Evolutionary conservation across 345 rosid species (phyloP).

Genomic region (Tarenaya hassleriana): DNA sequence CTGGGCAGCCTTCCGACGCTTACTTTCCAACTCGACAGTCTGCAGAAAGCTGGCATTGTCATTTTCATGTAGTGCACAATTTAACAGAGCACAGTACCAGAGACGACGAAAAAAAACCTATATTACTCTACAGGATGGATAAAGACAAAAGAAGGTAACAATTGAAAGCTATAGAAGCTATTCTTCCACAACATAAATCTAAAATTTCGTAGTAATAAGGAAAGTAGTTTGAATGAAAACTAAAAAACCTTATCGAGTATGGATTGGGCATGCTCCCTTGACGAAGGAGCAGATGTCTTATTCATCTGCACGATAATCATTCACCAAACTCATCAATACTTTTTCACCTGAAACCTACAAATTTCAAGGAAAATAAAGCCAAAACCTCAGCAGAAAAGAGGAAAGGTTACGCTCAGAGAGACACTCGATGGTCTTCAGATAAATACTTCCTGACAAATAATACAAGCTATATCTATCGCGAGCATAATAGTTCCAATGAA

Average conservation of each 20-base stretch:
- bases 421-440: too few species aligned
- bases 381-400: not conserved
- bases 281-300: conserved; percentile 63
- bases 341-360: conserved; percentile 30
- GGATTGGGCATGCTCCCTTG: conserved; percentile 69
- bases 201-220: not conserved
- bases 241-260: conserved; percentile 69
- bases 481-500: too few species aligned
- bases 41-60: conserved; percentile 27
- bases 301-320: conserved; percentile 75
- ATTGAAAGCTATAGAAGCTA: too few species aligned
- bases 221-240: too few species aligned
- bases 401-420: not conserved
- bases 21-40: conserved; percentile 77
- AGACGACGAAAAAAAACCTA: not conserved
- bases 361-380: conserved; percentile 3
- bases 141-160: not conserved
- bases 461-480: too few species aligned
- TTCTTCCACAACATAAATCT: not conserved
- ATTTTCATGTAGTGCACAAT: not conserved
- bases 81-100: not conserved
- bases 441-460: too few species aligned
- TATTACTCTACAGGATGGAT: not conserved
- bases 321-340: conserved; percentile 38
- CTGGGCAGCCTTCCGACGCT: conserved; percentile 67